Base-by-base conservation (phyloP, 495 filamentous ascomycete species). In the Hypoxylon intermedium region DNA sequence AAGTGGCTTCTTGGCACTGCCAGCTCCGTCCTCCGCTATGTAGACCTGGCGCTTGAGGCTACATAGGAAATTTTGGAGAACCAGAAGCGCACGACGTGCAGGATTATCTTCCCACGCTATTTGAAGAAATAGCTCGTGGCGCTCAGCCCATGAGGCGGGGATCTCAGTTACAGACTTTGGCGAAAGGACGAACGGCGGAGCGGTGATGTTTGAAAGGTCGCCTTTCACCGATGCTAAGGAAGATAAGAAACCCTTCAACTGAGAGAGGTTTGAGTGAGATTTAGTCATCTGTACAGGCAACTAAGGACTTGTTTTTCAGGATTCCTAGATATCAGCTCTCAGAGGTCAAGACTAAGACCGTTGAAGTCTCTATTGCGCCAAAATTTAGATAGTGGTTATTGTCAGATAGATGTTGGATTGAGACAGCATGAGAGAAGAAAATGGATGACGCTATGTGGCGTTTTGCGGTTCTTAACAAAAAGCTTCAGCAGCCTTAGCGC, bases 141-240 rank as follows among this genome's bases (percentile, higher is more conserved):
- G 89, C 70, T 92, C 87, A 11, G 88, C 87, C 91, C 91, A 96
- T 80, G 92, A 93, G 63, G 89, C 85, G 47, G 89, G 91, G 74
- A 91, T 92, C 70, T 96, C 92, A 61, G 85, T 86, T 37, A 94
- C 83, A 51, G 90, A 93, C 24, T 82, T 91, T 16, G 86, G 83
- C 21, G 88, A 88, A 31, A 95, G 83, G 69, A 95, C 90, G 69
- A 91, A 92, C 0, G 92, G 88, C 13, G 91, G 91, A 18, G 91
- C 91, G 51, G 91, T 93, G 76, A 94, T 78, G 54, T 89, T 89
- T 37, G 90, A 88, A 47, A 96, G 83, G 69, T 96, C 92, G 62
- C 91, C 91, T 74, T 89, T 90, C 9, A 19, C 91, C 15, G 26
- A 33, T 13, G 30, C 46, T 19, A 53, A 44, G 34, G 41, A 53